Percentiles rank a stretch among this genome's conserved stretches.
phyloP scores from a whole-genome alignment of 495 filamentous ascomycete genomes.

The Neurospora sublineolata region DNA sequence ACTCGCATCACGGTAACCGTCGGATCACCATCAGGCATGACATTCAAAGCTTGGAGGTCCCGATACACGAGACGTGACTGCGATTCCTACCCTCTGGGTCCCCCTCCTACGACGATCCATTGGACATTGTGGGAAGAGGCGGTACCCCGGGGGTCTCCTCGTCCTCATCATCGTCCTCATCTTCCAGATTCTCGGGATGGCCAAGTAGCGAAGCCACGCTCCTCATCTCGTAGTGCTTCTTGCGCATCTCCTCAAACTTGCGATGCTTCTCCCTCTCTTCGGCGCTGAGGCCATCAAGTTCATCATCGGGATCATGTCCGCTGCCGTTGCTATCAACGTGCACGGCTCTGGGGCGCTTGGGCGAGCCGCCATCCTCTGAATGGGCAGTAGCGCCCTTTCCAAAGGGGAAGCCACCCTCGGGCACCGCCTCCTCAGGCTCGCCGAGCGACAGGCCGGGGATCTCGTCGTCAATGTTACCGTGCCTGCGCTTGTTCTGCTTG shows the following conservation, averaged over 20 bases:
- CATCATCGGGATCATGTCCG: conserved; percentile 42
- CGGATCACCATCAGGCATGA: not conserved
- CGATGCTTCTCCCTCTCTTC: conserved; percentile 84
- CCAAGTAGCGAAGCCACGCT: conserved; percentile 83
- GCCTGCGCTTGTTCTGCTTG: conserved; percentile 1
- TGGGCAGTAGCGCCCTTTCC: not conserved
- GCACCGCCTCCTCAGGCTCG: conserved; percentile 73
- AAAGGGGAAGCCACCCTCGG: conserved; percentile 29
- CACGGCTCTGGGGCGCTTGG: conserved; percentile 46
- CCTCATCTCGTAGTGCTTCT: conserved; percentile 98
- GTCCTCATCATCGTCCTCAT: conserved; percentile 18
- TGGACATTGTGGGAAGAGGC: conserved; percentile 20
- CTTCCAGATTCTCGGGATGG: conserved; percentile 43
- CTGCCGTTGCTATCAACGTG: conserved; percentile 50
- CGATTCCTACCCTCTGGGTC: not conserved
- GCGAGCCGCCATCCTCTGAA: not conserved
- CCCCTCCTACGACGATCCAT: conserved; percentile 12
- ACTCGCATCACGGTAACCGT: not conserved
- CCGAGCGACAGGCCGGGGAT: conserved; percentile 89
- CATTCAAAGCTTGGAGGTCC: not conserved
- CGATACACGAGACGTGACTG: not conserved
- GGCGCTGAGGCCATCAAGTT: conserved; percentile 47
- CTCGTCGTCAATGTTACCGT: conserved; percentile 42
- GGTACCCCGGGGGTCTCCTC: conserved; percentile 14
- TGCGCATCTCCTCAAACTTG: conserved; percentile 80